Evolutionary conservation across 2,329 filamentous ascomycete species (phyloP), one percentile per base, ranked within the genome.

Genomic region (Celoporthe dispersa): DNA sequence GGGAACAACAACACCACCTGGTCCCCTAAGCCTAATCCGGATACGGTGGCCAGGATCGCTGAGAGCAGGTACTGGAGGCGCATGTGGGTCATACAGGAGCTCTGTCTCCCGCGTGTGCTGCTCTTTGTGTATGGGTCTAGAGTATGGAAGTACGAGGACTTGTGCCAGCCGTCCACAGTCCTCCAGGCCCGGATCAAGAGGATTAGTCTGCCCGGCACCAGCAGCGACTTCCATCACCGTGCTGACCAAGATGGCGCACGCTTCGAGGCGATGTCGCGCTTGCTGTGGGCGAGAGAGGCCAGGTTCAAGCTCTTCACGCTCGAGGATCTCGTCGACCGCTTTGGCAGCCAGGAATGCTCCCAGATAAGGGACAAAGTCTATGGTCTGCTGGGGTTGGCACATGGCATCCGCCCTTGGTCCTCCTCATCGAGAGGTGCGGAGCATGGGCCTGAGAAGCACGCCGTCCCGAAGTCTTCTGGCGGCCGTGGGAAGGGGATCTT

Each of bases 31-130:
- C 28, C 25, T 57, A 28, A 57, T 28, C 28, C 53, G 12, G 28
- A 57, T 33, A 57, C 53, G 28, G 9, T 57, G 12, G 53, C 28
- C 28, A 31, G 53, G 14, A 33, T 57, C 19, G 53, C 53, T 19
- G 28, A 19, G 53, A 57, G 53, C 53, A 57, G 53, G 53, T 57
- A 57, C 53, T 57, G 53, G 53, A 57, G 53, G 14, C 28, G 53
- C 14, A 57, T 57, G 53, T 57, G 53, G 53, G 28, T 57, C 6
- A 33, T 57, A 31, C 53, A 57, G 53, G 53, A 57, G 53, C 25
- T 57, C 53, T 57, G 53, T 57, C 53, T 57, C 53, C 53, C 53
- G 14, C 53, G 53, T 25, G 14, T 57, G 53, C 25, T 57, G 25
- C 25, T 57, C 53, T 57, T 57, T 31, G 53, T 33, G 16, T 33